These are phyloP conservation scores for Suillus discolor DNA, from an alignment of 768 basidiomycete genomes.

Conservation along the genomic window DNA sequence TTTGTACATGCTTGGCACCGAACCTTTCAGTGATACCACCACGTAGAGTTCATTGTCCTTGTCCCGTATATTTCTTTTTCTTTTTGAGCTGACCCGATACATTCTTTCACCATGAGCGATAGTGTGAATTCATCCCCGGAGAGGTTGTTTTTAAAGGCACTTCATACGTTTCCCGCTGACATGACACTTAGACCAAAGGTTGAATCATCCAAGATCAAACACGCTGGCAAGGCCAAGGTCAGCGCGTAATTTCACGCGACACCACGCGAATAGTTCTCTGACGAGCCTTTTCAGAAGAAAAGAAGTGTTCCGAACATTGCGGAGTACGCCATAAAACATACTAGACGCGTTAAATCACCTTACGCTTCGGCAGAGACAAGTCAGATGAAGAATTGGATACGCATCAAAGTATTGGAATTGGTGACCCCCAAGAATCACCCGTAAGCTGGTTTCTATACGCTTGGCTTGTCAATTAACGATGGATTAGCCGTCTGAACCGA, in stretches of 20 bases:
- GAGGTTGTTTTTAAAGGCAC: conserved; percentile 18
- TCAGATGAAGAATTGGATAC: conserved; percentile 17
- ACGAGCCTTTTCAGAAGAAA: conserved; percentile 10
- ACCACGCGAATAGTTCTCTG: conserved; percentile 7
- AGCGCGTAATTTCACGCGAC: conserved; percentile 15
- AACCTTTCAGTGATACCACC: neutral
- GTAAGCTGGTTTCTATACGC: neutral
- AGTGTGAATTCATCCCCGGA: conserved; percentile 8
- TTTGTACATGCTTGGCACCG: conserved; percentile 29
- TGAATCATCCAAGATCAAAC: conserved; percentile 12
- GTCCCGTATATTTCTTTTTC: conserved; percentile 16
- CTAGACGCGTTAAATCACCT: neutral
- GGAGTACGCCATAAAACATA: conserved; percentile 11
- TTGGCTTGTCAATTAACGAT: neutral
- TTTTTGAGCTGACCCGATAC: conserved; percentile 22
- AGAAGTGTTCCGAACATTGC: conserved; percentile 5
- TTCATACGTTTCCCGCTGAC: conserved; percentile 6
- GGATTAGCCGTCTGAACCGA: conserved; percentile 7
- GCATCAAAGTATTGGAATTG: conserved; percentile 1
- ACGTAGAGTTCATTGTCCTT: conserved; percentile 19
- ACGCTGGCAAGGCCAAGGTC: conserved; percentile 17
- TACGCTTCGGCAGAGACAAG: neutral
- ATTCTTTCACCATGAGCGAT: conserved; percentile 35
- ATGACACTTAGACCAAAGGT: conserved; percentile 18
- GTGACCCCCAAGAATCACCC: conserved; percentile 3